A percentile compares a stretch with the other conserved stretches of the same genome.
These are phyloP conservation scores for Starmerella ratchasimensis DNA, from an alignment of 805 yeast species.

Conservation along the genomic window DNA sequence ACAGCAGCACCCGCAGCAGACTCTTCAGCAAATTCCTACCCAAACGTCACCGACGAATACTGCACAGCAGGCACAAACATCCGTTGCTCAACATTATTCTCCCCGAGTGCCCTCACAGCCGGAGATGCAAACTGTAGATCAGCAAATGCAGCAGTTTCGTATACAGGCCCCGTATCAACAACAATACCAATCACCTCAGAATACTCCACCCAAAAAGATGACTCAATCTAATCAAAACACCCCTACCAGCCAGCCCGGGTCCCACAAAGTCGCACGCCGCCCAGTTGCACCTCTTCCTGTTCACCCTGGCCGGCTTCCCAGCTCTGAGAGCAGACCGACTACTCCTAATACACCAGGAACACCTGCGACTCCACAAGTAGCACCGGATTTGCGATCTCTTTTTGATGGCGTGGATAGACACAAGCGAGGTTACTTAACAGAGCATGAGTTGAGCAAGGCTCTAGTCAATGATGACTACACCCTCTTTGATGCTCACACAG, in stretches of 20 bases:
- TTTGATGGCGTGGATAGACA: slow-evolving; percentile 45
- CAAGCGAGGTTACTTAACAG: slow-evolving; percentile 41
- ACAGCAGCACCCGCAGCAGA: slow-evolving; percentile 5
- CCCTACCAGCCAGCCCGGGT: not conserved
- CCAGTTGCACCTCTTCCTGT: no score
- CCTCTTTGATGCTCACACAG: slow-evolving; percentile 45
- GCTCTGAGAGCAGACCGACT: not conserved
- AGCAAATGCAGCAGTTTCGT: not conserved
- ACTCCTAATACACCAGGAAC: no score
- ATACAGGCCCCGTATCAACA: no score
- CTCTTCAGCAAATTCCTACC: slow-evolving; percentile 1
- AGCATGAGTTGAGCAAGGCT: slow-evolving; percentile 44
- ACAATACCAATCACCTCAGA: no score
- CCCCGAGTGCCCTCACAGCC: not conserved
- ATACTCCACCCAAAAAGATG: not conserved
- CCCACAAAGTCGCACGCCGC: no score
- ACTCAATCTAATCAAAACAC: not conserved
- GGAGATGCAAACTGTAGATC: not conserved
- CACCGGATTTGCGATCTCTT: slow-evolving; percentile 32
- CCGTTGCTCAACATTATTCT: no score
- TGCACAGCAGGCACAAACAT: no score
- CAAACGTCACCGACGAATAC: no score
- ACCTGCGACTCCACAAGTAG: not conserved
- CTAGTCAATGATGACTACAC: slow-evolving; percentile 52
- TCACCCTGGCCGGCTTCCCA: no score